Conservation (phyloP, 495 filamentous ascomycete genomes). For the Astrocystis sublimbata region DNA sequence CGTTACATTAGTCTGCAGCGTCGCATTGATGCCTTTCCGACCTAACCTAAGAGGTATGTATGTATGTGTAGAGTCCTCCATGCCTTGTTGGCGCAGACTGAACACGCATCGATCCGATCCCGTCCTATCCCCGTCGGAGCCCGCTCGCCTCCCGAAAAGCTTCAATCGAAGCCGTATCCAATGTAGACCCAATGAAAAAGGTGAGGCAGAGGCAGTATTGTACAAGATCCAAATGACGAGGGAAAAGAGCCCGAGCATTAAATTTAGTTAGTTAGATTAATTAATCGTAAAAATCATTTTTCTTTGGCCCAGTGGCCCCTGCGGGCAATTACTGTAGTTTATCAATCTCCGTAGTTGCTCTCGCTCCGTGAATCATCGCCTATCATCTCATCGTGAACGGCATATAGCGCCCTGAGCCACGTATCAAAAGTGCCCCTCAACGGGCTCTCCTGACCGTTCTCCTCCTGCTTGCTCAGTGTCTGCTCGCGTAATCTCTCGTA, state of each 20-base stretch:
- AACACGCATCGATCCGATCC: too few species aligned
- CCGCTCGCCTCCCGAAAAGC: not conserved
- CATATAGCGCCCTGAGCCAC: constrained; percentile 47
- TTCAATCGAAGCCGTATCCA: not conserved
- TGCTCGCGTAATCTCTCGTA: constrained; percentile 47
- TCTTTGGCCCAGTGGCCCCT: too few species aligned
- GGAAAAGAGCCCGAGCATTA: not conserved
- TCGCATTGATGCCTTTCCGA: not conserved
- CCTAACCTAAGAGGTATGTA: too few species aligned
- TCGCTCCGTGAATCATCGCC: constrained; percentile 30
- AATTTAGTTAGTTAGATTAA: too few species aligned
- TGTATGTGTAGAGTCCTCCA: too few species aligned
- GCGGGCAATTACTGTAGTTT: too few species aligned
- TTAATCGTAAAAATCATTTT: constrained; percentile 10
- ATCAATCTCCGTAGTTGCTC: constrained; percentile 33
- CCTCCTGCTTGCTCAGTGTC: constrained; percentile 26
- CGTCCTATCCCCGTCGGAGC: not conserved
- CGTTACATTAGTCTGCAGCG: not conserved
- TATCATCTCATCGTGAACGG: constrained; percentile 40
- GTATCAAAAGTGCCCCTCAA: constrained; percentile 42
- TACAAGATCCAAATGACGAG: not conserved
- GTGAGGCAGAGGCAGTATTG: not conserved
- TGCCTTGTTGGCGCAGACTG: constrained; percentile 5
- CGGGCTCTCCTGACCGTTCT: constrained; percentile 23
- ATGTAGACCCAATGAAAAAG: not conserved